A percentile compares a stretch with the other conserved stretches of the same genome.
phyloP scores from a whole-genome alignment of 768 basidiomycete species.

The Hygrophorus russula region DNA sequence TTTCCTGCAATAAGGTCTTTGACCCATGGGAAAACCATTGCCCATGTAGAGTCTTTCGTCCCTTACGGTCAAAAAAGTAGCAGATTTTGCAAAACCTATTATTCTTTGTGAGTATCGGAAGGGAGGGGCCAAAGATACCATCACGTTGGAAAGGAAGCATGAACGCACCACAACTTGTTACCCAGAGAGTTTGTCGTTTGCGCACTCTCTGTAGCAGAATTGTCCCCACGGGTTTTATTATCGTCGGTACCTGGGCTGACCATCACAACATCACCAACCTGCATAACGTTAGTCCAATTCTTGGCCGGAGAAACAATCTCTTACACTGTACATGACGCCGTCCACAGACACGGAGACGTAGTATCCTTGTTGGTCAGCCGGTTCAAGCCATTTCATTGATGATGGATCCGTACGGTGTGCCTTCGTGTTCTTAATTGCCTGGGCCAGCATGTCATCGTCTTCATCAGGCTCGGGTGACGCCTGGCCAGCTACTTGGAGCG shows the following conservation, averaged over 20 bases:
- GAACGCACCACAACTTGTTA: slow-evolving; percentile 48
- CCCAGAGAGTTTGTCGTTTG: slow-evolving; percentile 45
- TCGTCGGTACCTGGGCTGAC: slow-evolving; percentile 46
- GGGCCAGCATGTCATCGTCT: slow-evolving; percentile 14
- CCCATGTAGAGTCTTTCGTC: slow-evolving; percentile 48
- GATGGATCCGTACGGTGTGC: slow-evolving; percentile 24
- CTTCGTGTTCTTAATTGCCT: slow-evolving; percentile 15
- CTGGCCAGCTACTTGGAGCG: slow-evolving; percentile 27
- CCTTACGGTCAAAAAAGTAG: slow-evolving; percentile 42
- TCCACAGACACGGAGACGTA: slow-evolving; percentile 45
- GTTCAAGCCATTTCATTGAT: slow-evolving; percentile 22
- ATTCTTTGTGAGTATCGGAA: not conserved
- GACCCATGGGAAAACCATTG: slow-evolving; percentile 63
- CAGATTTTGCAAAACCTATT: slow-evolving; percentile 61
- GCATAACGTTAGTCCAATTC: not conserved
- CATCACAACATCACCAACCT: slow-evolving; percentile 58
- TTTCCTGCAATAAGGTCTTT: slow-evolving; percentile 56
- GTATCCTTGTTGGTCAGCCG: slow-evolving; percentile 12
- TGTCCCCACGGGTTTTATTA: slow-evolving; percentile 27
- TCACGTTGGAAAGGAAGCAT: not conserved
- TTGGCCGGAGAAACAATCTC: slow-evolving; percentile 1
- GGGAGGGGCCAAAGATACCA: not conserved
- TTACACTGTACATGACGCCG: slow-evolving; percentile 43
- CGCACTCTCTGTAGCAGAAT: slow-evolving; percentile 26
- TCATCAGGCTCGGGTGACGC: slow-evolving; percentile 9